A percentile compares a stretch with the other conserved stretches of the same genome.
Evolutionary conservation across 2,329 filamentous ascomycete species (phyloP).

Genomic region (Xylaria sp.): DNA sequence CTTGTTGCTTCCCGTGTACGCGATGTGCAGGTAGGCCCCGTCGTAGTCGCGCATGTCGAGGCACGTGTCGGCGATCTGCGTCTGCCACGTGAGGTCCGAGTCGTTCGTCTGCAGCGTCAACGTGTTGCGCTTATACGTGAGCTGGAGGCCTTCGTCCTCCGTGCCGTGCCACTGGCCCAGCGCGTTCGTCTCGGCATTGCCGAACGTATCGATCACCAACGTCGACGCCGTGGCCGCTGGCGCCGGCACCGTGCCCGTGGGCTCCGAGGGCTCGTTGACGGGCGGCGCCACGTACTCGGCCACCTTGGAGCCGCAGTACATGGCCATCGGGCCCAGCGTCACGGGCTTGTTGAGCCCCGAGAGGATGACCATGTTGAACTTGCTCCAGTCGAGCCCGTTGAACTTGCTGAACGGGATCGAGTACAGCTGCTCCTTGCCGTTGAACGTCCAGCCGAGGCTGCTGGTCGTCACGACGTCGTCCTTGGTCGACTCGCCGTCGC

Average conservation of each 20-base stretch:
- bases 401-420: constrained; percentile 66
- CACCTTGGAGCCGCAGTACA: constrained; percentile 66
- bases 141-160: constrained; percentile 65
- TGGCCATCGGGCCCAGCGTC: constrained; percentile 66
- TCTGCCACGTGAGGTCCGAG: constrained; percentile 71
- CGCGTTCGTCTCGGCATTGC: constrained; percentile 63
- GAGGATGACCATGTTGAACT: constrained; percentile 65
- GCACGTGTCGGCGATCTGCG: constrained; percentile 66
- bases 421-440: constrained; percentile 70
- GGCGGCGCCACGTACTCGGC: constrained; percentile 61
- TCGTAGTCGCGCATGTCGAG: constrained; percentile 65
- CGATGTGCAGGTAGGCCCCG: constrained; percentile 71
- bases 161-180: constrained; percentile 73
- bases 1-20: constrained; percentile 69
- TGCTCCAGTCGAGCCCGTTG: constrained; percentile 60
- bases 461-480: constrained; percentile 56
- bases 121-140: constrained; percentile 62
- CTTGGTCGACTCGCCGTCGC: constrained; percentile 53
- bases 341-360: constrained; percentile 58
- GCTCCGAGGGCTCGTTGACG: constrained; percentile 54
- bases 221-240: constrained; percentile 60
- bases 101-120: constrained; percentile 68
- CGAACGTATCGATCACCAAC: constrained; percentile 72
- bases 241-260: constrained; percentile 61
- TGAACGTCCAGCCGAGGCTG: constrained; percentile 69